Conservation (phyloP, 2,329 filamentous ascomycete species). For the Colletotrichum sp. region DNA sequence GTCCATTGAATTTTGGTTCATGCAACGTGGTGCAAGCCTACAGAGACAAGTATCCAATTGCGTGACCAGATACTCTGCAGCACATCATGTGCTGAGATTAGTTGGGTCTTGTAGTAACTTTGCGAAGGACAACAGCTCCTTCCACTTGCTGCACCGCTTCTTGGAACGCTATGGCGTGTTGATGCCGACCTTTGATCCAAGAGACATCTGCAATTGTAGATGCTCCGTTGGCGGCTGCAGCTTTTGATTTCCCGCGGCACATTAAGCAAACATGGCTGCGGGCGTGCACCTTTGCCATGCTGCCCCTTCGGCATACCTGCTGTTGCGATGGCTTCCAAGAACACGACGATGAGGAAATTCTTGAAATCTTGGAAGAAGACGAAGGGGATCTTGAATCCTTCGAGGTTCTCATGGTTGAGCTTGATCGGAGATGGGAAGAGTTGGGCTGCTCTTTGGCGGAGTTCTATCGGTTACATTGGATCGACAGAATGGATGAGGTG, state of each 20-base stretch:
- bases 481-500: background rate
- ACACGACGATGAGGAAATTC: background rate
- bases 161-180: no score
- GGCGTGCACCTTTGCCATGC: background rate
- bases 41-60: no score
- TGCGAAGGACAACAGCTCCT: no score
- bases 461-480: background rate
- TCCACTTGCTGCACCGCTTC: no score
- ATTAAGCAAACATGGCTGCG: background rate
- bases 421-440: background rate
- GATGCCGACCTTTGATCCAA: no score
- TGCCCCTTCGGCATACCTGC: background rate
- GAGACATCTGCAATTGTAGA: background rate
- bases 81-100: no score
- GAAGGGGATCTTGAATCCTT: rapidly evolving
- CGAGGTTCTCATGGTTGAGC: background rate
- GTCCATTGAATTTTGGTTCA: no score
- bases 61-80: no score
- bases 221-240: background rate
- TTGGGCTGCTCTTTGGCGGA: background rate
- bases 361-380: background rate
- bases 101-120: no score
- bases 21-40: no score
- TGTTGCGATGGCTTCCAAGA: background rate
- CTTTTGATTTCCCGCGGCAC: background rate